phyloP scores from a whole-genome alignment of 176 grass and related monocot genomes.

The Coix lacrymajobi region DNA sequence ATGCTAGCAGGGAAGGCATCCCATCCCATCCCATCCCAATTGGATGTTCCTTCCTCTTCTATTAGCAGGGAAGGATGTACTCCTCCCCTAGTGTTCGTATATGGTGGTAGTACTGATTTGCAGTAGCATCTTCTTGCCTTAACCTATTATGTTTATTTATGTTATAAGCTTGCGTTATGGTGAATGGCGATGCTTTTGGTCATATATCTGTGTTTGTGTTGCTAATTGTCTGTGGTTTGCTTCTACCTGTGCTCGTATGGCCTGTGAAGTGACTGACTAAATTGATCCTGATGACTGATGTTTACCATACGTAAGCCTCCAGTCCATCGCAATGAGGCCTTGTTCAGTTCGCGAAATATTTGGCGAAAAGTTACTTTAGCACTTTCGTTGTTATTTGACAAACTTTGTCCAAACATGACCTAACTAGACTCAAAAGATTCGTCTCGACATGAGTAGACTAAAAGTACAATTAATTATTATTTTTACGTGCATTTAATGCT shows the following conservation, averaged over 20 bases:
- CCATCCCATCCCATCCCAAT: background rate
- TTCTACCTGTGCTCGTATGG: too few relatives aligned
- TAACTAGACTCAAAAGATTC: too few relatives aligned
- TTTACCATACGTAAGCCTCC: too few relatives aligned
- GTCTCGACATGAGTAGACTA: too few relatives aligned
- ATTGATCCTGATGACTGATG: background rate
- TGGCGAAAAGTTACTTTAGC: too few relatives aligned
- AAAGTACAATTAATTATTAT: too few relatives aligned
- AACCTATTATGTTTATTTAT: background rate
- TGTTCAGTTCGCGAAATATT: too few relatives aligned
- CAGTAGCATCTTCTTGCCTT: slow-evolving; percentile 6
- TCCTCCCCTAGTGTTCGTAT: background rate
- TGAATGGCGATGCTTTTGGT: background rate
- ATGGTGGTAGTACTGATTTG: slow-evolving; percentile 26
- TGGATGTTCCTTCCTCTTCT: background rate
- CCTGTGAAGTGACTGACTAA: too few relatives aligned
- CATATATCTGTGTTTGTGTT: background rate
- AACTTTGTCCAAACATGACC: too few relatives aligned
- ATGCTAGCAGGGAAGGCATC: background rate
- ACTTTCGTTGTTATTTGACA: too few relatives aligned
- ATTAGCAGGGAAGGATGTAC: background rate
- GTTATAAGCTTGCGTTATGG: background rate
- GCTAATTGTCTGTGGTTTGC: background rate
- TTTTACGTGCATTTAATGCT: too few relatives aligned
- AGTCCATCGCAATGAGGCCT: too few relatives aligned